A percentile compares a stretch with the other conserved stretches of the same genome.
phyloP scores from a whole-genome alignment of 176 grass and related monocot genomes.

The Phragmites australis region DNA sequence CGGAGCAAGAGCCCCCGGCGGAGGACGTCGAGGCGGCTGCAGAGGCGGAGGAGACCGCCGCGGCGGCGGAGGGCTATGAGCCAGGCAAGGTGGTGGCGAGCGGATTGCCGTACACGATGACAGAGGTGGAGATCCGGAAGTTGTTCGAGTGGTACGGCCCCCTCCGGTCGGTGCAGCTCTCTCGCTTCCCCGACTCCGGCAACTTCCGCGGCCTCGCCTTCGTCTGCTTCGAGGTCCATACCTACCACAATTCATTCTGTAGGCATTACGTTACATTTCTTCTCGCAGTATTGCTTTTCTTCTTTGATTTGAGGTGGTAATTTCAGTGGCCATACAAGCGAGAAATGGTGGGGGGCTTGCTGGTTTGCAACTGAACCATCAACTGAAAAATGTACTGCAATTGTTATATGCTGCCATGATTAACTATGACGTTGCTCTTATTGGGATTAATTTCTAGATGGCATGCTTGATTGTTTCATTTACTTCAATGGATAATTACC shows the following conservation, averaged over 20 bases:
- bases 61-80: constrained; percentile 40
- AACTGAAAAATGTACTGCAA: too few relatives aligned
- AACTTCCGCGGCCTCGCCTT: constrained; percentile 90
- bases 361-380: neutral
- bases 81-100: constrained; percentile 77
- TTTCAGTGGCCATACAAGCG: neutral
- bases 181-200: constrained; percentile 81
- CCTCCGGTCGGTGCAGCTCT: constrained; percentile 74
- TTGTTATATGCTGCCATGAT: neutral
- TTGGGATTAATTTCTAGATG: neutral
- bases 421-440: neutral
- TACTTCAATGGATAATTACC: neutral
- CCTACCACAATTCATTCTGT: neutral
- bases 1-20: constrained; percentile 9
- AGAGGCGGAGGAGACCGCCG: neutral
- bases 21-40: neutral
- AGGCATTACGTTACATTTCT: neutral
- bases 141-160: constrained; percentile 69
- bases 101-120: constrained; percentile 80
- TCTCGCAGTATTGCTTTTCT: neutral
- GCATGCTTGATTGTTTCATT: neutral
- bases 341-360: neutral
- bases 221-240: constrained; percentile 69
- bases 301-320: neutral
- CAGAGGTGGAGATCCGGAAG: constrained; percentile 63